A percentile compares a stretch with the other conserved stretches of the same genome.
Evolutionary conservation across 139 green algal species (phyloP).

Genomic region (Tetraselmis chui): DNA sequence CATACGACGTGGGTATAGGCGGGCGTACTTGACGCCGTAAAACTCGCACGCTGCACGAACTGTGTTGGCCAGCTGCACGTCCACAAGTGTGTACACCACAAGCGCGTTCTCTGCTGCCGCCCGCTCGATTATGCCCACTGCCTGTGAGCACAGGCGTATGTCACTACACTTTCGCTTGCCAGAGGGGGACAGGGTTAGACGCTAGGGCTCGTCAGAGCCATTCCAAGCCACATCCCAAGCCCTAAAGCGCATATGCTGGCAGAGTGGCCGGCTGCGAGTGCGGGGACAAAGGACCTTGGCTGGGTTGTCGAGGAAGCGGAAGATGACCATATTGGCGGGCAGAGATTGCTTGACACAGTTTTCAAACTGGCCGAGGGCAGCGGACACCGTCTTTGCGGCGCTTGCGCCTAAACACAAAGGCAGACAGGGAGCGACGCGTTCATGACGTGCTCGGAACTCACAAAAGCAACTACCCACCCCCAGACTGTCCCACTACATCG

Average conservation of each 20-base stretch:
- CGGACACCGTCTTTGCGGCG: constrained; percentile 38
- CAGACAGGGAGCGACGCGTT: no score
- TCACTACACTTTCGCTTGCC: no score
- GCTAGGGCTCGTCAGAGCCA: no score
- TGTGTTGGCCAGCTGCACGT: constrained; percentile 25
- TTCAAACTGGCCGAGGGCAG: constrained; percentile 51
- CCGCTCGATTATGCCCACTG: no score
- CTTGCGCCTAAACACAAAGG: no score
- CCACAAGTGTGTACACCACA: constrained; percentile 47
- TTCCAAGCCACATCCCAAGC: no score
- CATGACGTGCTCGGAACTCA: neutral
- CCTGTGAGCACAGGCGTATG: no score
- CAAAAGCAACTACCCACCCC: neutral
- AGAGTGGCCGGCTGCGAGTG: no score
- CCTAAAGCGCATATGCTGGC: no score
- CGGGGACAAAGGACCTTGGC: no score
- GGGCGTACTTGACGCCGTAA: constrained; percentile 26
- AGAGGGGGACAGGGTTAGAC: no score
- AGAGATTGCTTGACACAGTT: constrained; percentile 18
- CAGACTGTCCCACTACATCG: neutral
- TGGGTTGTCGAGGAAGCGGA: constrained; percentile 34
- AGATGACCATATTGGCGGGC: constrained; percentile 44
- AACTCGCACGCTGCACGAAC: constrained; percentile 34
- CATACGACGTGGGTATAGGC: no score
- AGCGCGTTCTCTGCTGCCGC: constrained; percentile 41